Evolutionary conservation across 257 asterid genomes (phyloP), one percentile per base, ranked within the genome.

Genomic region (Plantago elongata): DNA sequence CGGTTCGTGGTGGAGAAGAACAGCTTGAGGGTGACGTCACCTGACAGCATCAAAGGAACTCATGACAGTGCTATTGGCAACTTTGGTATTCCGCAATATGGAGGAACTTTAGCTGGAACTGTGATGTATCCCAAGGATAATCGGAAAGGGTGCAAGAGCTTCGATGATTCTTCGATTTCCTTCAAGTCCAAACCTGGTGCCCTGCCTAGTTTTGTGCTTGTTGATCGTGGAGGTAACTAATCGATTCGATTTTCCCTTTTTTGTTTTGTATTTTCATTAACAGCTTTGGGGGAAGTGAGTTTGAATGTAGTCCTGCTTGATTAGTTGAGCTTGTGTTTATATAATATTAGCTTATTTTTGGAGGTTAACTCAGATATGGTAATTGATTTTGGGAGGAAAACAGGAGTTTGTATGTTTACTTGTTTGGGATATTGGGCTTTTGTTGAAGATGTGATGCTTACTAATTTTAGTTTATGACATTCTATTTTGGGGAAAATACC

Each of bases 71-170:
- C 97, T 16, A 93, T 93, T 68, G 97, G 95, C 1, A 93, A 93
- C 75, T 93, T 93, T 51, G 97, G 99, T 66, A 83, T 93, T 40
- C 96, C 97, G 13, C 94, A 89, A 42, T 89, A 89, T 72, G 97
- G 97, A 18, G 99, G 99, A 13, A 87, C 92, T 68, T 74, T 93
- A 91, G 81, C 96, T 18, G 99, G 96, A 17, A 66, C 91, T 61
- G 95, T 87, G 51, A 65, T 82, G 30, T 87, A 68, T 29, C 95
- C 96, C 0, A 87, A 84, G 67, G 84, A 81, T 7, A 93, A 89
- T 64, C 74, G 51, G 42, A 90, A 89, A 67, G 99, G 96, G 7
- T 93, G 99, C 70, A 70, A 69, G 15, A 57, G 52, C 54, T 93
- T 93, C 69, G 84, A 57, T 56, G 96, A 79, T 69, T 77, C 61